phyloP scores from a whole-genome alignment of 2,329 filamentous ascomycete genomes.

The Tolypocladium ovalisporum region DNA sequence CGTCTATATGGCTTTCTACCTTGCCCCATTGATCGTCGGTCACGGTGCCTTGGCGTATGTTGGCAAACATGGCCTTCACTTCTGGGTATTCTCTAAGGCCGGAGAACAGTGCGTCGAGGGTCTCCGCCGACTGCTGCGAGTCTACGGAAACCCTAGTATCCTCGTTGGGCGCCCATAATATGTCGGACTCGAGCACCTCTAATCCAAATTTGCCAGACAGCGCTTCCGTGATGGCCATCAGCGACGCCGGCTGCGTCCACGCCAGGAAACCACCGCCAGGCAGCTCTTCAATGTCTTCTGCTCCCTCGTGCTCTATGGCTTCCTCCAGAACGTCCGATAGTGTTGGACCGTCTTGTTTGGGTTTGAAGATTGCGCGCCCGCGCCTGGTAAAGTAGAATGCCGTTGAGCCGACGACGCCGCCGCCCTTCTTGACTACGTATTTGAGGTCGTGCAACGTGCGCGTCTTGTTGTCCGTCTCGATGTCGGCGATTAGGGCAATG shows the following conservation, averaged over 20 bases:
- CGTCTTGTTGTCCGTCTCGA: conserved; percentile 72
- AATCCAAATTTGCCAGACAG: conserved; percentile 54
- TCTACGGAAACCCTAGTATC: conserved; percentile 62
- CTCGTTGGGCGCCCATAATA: conserved; percentile 75
- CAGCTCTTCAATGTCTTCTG: conserved; percentile 59
- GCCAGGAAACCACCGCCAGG: conserved; percentile 61
- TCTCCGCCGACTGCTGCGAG: conserved; percentile 40
- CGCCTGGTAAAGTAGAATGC: conserved; percentile 78
- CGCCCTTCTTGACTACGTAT: conserved; percentile 56
- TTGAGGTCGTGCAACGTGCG: conserved; percentile 66
- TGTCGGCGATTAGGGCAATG: conserved; percentile 72
- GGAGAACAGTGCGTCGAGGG: conserved; percentile 49
- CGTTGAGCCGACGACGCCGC: conserved; percentile 61
- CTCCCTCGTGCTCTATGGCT: conserved; percentile 70
- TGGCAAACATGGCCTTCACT: conserved; percentile 72
- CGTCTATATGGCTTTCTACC: conserved; percentile 42
- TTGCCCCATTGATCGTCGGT: conserved; percentile 42
- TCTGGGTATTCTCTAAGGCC: conserved; percentile 56
- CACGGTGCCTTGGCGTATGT: conserved; percentile 42
- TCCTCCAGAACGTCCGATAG: conserved; percentile 70
- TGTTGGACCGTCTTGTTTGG: conserved; percentile 32
- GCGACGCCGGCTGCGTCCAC: conserved; percentile 23
- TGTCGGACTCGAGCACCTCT: conserved; percentile 63
- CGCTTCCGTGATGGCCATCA: conserved; percentile 24
- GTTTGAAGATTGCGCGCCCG: conserved; percentile 62